Evolutionary conservation across 192 early-diverging fungal species (phyloP), one percentile per base, ranked within the genome.

Genomic region (Coemansia sp.): DNA sequence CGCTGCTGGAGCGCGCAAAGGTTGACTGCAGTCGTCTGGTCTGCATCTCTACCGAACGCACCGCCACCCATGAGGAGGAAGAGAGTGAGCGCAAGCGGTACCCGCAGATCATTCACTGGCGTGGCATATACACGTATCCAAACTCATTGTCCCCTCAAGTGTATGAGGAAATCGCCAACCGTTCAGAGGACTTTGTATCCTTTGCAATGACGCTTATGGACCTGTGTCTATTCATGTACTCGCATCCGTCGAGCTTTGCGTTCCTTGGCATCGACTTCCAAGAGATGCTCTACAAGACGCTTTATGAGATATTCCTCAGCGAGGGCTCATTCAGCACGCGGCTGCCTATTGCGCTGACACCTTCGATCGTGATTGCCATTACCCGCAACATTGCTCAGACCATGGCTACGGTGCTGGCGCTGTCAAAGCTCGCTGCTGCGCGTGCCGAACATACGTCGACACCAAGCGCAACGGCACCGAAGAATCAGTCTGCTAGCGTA

Each of bases 281-380:
- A 57, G 78, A 80, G 67, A 72, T 58, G 60, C 67, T 80, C 43
- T 80, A 76, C 73, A 80, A 80, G 73, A 80, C 78, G n/a, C 67
- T 80, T 41, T 80, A 72, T 21, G 78, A 80, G 63, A 76, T 76
- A 16, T 76, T 80, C 9, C 61, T 80, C 4, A 66, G 67, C 70
- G 78, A 80, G 59, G 65, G 72, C 15, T 72, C 78, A 41, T 59
- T 74, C 47, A 72, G 59, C 54, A 80, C 78, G n/a, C 66, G 78
- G 6, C 55, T 76, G 59, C 73, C 78, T 9, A 72, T 80, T 11
- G 66, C 78, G 21, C 43, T 80, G 39, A 80, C 73, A 7, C 78
- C 78, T 26, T 7, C 63, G 11, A 80, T 80, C 19, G 78, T 75
- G 16, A 71, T 80, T 47, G 66, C 78, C 3, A 72, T 80, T 19